Evolutionary conservation across 164 flowering plant genomes (phyloP), one percentile per base, ranked within the genome.

Genomic region (Umbellularia californica): DNA sequence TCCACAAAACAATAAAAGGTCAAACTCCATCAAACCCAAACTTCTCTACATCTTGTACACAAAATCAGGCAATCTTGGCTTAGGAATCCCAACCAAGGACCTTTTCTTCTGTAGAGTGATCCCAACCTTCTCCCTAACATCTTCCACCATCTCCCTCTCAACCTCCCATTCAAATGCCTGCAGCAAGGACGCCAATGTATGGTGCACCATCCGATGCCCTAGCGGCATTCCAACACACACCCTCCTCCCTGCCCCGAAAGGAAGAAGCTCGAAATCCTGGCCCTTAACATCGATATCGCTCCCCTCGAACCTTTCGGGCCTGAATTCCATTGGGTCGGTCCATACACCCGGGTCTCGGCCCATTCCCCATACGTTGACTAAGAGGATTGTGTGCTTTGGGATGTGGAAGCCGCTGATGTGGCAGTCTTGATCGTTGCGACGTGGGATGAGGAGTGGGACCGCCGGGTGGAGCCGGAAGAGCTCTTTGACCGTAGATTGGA

Each of bases 231-330:
- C 87, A 0, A 77, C 79, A 15, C 87, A 84, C 2, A 77, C 75
- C 70, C 87, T 58, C 52, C 87, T 52, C 28, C 87, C 85, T 0
- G 87, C 70, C 20, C 83, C 87, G 13, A 84, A 84, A 1, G 87
- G 87, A 58, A 84, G 50, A 1, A 82, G 13, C 75, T 81, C 81
- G 55, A 84, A 84, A 58, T 80, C 79, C 69, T 80, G 82, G 13
- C 87, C 87, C 71, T 82, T 80, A 11, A 82, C 81, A 24, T 82
- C 85, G 14, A 84, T 12, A 12, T 77, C 74, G 0, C 35, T 63
- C 2, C 78, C 82, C 1, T 80, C 50, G 64, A 82, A 84, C 70
- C 87, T 73, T 30, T 82, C 83, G 0, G 87, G 87, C 47, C 24
- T 63, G 75, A 84, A 84, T 70, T 80, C 79, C 3, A 19, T 15